Evolutionary conservation across 805 yeast genomes (phyloP).

Genomic region (Schwanniomyces occidentalis): DNA sequence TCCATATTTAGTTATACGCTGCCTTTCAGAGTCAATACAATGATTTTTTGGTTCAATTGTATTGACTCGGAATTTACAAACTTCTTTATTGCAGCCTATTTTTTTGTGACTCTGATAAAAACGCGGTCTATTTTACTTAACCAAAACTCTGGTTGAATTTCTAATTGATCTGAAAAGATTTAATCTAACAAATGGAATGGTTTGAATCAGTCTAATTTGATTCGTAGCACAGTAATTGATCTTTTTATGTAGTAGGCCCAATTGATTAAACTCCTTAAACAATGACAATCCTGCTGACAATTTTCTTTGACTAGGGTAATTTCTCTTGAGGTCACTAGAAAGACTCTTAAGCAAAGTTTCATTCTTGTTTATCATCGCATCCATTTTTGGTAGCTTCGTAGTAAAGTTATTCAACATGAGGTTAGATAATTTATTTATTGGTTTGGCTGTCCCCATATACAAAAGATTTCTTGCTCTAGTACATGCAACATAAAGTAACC

Average conservation of each 20-base stretch:
- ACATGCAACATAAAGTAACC: slow-evolving; percentile 61
- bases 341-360: slow-evolving; percentile 9
- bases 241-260: slow-evolving; percentile 4
- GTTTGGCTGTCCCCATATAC: slow-evolving; percentile 28
- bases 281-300: slow-evolving; percentile 6
- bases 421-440: slow-evolving; percentile 7
- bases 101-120: no score
- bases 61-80: no score
- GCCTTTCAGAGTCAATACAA: no score
- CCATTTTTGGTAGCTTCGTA: slow-evolving; percentile 12
- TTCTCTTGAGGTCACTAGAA: slow-evolving; percentile 10
- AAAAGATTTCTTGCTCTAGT: slow-evolving; percentile 59
- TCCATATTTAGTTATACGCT: no score
- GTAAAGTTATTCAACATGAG: slow-evolving; percentile 11
- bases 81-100: no score
- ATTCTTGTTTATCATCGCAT: not conserved
- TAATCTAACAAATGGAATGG: not conserved
- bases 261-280: slow-evolving; percentile 1
- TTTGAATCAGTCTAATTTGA: not conserved
- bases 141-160: no score
- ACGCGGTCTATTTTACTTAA: no score
- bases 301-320: slow-evolving; percentile 9
- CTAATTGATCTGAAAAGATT: no score
- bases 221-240: not conserved
- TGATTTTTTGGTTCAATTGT: no score